Base-by-base conservation (phyloP, 176 grass and related monocot species). In the Paspalum vaginatum region DNA sequence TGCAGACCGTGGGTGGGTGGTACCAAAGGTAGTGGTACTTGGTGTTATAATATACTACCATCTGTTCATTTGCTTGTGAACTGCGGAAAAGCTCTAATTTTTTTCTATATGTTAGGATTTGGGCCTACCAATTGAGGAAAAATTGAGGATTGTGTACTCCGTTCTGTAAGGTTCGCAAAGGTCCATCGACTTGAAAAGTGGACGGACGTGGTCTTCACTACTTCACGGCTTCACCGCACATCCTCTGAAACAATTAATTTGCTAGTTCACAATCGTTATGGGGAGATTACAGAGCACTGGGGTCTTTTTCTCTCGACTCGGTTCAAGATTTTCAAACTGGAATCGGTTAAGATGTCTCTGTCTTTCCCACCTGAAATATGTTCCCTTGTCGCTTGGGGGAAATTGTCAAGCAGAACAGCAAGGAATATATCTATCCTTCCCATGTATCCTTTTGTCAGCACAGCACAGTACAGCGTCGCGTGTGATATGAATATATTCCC, bases 281-380 rank as follows among this genome's bases (percentile, higher is more conserved):
- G 46, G n/a, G n/a, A n/a, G n/a, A n/a, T n/a, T n/a, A n/a, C n/a
- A n/a, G n/a, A n/a, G 32, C 32, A 32, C 32, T 32, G 3, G 32
- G 32, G 32, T 32, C 32, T 32, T 32, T n/a, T n/a, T 32, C 32
- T 3, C 32, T 32, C 3, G 32, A 32, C 32, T 32, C 32, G 3
- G 32, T 32, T 32, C 32, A 32, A 32, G 3, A 32, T 32, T 32
- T 1, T 32, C 32, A 32, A 32, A 32, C 32, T 32, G 32, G 32
- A 32, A 32, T 2, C 3, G 1, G 1, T 32, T 32, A 32, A 32
- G 3, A 32, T 32, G 3, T 32, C 32, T 32, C 32, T 32, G 32
- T 32, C 32, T 77, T 77, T 68, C 20, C n/a, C 70, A 53, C 27
- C 24, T 49, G 68, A 55, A 59, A 62, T 60, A 44, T 78, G 27